Conservation (phyloP, 164 flowering plant species). For the Tinospora cordifolia region DNA sequence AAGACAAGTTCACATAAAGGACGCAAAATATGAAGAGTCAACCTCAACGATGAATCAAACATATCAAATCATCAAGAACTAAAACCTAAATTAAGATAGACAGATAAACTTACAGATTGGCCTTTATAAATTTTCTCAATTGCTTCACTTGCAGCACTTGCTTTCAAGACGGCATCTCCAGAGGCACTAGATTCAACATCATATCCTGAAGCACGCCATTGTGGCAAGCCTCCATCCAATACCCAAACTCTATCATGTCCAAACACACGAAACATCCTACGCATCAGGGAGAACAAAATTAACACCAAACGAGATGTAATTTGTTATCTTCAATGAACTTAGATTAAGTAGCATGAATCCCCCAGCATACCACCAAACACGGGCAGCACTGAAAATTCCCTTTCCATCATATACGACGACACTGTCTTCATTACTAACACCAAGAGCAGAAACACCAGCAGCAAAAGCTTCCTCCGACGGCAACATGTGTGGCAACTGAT, state of each 20-base stretch:
- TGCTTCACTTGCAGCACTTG: constrained; percentile 98
- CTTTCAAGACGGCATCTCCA: constrained; percentile 90
- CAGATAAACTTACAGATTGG: constrained; percentile 42
- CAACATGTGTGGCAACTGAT: constrained; percentile 96
- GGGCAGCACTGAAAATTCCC: constrained; percentile 97
- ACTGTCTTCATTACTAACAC: constrained; percentile 78
- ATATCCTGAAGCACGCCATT: constrained; percentile 94
- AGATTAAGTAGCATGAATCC: not conserved
- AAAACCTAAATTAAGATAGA: not conserved
- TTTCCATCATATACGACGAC: constrained; percentile 96
- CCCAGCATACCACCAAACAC: constrained; percentile 90
- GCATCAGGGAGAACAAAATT: constrained; percentile 17
- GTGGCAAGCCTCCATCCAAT: constrained; percentile 93
- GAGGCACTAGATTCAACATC: constrained; percentile 99
- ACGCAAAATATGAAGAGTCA: not conserved
- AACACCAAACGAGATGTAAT: not conserved
- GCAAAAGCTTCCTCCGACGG: constrained; percentile 97
- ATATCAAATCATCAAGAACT: not conserved
- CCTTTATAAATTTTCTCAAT: constrained; percentile 88
- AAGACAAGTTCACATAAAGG: not conserved
- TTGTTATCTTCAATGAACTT: not conserved
- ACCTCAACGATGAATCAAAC: not conserved
- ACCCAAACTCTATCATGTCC: constrained; percentile 98
- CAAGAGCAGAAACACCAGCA: constrained; percentile 94
- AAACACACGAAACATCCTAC: constrained; percentile 98